Evolutionary conservation across 106 monocot genomes (phyloP).

Genomic region (Phalaenopsis equestris): DNA sequence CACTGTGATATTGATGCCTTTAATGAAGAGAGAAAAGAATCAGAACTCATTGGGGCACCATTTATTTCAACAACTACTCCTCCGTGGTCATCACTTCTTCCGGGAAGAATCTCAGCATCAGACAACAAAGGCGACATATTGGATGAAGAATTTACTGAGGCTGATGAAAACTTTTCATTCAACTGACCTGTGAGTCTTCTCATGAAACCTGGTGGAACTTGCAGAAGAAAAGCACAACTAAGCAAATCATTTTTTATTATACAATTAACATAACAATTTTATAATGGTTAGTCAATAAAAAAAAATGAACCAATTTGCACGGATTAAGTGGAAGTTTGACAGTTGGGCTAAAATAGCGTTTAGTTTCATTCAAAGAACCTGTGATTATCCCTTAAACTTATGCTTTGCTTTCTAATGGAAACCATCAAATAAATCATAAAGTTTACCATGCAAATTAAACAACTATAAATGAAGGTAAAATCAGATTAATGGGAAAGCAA

Average conservation of each 20-base stretch:
- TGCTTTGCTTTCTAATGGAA: not conserved
- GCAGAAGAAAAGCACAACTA: constrained; percentile 2
- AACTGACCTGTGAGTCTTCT: constrained; percentile 2
- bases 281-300: not conserved
- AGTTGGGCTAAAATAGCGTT: not conserved
- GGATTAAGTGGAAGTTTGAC: not conserved
- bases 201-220: constrained; percentile 7
- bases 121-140: constrained; percentile 5
- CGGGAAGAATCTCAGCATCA: constrained; percentile 18
- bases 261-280: not conserved
- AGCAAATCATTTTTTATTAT: not conserved
- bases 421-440: not conserved
- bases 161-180: constrained; percentile 13
- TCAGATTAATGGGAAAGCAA: not conserved
- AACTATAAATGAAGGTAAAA: not conserved
- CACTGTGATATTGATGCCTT: constrained; percentile 51
- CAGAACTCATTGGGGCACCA: constrained; percentile 35
- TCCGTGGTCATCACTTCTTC: constrained; percentile 54
- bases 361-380: not conserved
- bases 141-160: constrained; percentile 27
- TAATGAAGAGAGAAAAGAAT: constrained; percentile 46
- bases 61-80: constrained; percentile 74
- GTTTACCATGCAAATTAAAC: not conserved
- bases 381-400: not conserved
- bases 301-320: not conserved